These are phyloP conservation scores for Aspergillus ochraceus DNA, from an alignment of 2,329 filamentous ascomycete species.

Conservation along the genomic window DNA sequence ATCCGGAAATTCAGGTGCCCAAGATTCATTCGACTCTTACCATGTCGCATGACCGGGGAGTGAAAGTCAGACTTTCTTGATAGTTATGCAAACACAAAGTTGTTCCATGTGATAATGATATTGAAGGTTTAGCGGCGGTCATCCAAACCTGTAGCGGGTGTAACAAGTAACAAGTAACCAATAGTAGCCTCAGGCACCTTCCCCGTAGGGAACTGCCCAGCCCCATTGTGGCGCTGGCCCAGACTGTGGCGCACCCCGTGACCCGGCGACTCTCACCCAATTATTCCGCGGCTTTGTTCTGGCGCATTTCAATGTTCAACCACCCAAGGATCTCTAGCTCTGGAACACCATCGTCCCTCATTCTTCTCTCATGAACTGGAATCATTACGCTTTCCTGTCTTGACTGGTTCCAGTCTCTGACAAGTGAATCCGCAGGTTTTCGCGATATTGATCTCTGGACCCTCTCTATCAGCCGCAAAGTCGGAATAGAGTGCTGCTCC, in stretches of 20 bases:
- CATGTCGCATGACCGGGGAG: conserved; percentile 33
- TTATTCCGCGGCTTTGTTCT: background rate
- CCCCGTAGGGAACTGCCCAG: background rate
- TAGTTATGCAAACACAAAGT: background rate
- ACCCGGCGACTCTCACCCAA: background rate
- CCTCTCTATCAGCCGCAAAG: background rate
- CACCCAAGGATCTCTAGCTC: too few relatives aligned
- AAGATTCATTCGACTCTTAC: conserved; percentile 31
- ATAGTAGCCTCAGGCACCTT: too few relatives aligned
- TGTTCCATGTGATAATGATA: background rate
- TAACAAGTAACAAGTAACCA: too few relatives aligned
- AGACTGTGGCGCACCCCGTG: background rate
- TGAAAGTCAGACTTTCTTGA: conserved; percentile 27
- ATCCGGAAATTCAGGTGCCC: conserved; percentile 29
- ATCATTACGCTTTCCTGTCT: background rate
- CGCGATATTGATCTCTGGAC: background rate
- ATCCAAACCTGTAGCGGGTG: too few relatives aligned
- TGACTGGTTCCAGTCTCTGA: background rate
- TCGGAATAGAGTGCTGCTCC: background rate
- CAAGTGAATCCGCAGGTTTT: background rate
- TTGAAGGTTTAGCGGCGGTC: too few relatives aligned
- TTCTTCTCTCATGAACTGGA: background rate
- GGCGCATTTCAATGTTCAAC: background rate
- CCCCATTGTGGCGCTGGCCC: background rate
- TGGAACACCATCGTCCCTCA: too few relatives aligned